These are phyloP conservation scores for Echeveria elegans DNA, from an alignment of 164 flowering plant genomes.

Conservation along the genomic window DNA sequence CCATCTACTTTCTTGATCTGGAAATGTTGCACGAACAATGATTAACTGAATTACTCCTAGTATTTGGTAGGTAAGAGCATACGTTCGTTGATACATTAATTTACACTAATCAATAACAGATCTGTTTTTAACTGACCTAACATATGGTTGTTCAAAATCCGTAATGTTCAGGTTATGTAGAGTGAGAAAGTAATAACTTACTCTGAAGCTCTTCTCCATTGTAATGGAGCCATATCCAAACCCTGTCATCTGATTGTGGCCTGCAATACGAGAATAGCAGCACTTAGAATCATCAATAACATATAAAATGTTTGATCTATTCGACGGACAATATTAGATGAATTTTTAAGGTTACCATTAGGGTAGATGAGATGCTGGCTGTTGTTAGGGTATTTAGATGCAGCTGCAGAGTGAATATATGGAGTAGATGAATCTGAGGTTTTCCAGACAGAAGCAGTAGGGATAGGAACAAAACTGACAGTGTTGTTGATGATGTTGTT, in stretches of 20 bases:
- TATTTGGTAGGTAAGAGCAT: neutral
- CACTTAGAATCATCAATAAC: slow-evolving; percentile 21
- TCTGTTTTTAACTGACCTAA: no score
- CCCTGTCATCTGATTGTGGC: slow-evolving; percentile 41
- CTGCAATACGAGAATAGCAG: slow-evolving; percentile 22
- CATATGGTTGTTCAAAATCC: neutral
- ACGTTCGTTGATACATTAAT: neutral
- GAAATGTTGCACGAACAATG: neutral
- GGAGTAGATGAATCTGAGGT: neutral
- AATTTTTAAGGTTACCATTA: neutral
- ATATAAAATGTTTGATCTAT: no score
- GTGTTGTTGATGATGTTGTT: neutral
- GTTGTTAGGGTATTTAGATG: neutral
- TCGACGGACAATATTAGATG: no score
- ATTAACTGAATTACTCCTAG: neutral
- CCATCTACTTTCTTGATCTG: neutral
- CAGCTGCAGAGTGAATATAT: neutral
- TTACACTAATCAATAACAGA: neutral
- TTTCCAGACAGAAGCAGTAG: slow-evolving; percentile 3
- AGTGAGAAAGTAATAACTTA: slow-evolving; percentile 20
- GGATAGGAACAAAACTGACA: neutral
- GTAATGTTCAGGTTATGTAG: neutral
- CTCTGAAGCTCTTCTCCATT: slow-evolving; percentile 73
- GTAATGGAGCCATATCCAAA: slow-evolving; percentile 49
- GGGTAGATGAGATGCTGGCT: neutral